These are phyloP conservation scores for Trametes punicea DNA, from an alignment of 768 basidiomycete genomes.

Conservation along the genomic window DNA sequence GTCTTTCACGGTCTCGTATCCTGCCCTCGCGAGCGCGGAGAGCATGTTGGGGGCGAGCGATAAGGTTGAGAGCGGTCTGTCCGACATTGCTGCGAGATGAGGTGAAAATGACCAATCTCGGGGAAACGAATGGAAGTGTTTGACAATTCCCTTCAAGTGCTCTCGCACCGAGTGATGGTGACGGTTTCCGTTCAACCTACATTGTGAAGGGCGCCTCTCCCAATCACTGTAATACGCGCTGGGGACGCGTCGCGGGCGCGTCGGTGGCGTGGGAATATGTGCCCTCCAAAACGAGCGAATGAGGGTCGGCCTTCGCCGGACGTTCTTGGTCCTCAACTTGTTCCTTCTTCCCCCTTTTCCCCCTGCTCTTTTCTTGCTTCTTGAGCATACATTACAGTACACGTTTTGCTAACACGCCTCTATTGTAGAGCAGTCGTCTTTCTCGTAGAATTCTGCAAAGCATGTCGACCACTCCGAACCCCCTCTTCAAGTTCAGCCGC, in stretches of 20 bases:
- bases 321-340: constrained; percentile 21
- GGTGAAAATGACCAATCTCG: background rate
- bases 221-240: background rate
- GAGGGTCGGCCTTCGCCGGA: constrained; percentile 18
- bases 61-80: constrained; percentile 45
- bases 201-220: background rate
- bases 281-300: constrained; percentile 15
- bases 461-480: constrained; percentile 22
- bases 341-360: constrained; percentile 1
- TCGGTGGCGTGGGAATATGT: constrained; percentile 25
- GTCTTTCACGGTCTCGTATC: constrained; percentile 59
- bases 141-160: background rate
- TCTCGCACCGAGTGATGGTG: background rate
- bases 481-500: constrained; percentile 36
- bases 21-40: constrained; percentile 45
- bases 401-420: background rate
- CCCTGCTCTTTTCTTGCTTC: constrained; percentile 19
- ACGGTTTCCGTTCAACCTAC: background rate
- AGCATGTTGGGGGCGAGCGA: constrained; percentile 45
- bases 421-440: constrained; percentile 2
- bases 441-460: background rate
- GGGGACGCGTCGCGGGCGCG: constrained; percentile 10
- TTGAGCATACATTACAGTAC: constrained; percentile 7
- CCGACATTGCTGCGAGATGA: constrained; percentile 34
- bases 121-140: background rate